Base-by-base conservation (phyloP, 2,329 filamentous ascomycete species). In the Coleophoma cylindrospora region DNA sequence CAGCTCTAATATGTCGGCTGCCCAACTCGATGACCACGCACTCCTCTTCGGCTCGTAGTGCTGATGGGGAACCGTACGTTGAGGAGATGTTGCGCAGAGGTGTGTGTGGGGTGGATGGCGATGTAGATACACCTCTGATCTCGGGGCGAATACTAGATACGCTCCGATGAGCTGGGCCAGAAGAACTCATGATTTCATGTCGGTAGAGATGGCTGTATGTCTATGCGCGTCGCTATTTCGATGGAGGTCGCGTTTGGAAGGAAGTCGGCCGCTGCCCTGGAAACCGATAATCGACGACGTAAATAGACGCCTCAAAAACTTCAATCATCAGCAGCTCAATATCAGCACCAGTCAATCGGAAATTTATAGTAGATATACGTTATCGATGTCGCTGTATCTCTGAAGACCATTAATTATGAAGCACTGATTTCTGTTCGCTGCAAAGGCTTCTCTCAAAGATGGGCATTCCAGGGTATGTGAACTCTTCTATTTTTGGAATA, bases 11-110 rank as follows among this genome's bases (percentile, higher is more conserved):
- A 67, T 83, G 86, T 19, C 92, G 81, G 10, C 88, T 80, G 1
- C 91, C 91, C 34, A 97, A 67, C 66, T 97, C 91, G 47, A 96
- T 74, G 40, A 99, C 79, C 5, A 96, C 70, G 7, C 86, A 75
- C 58, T 96, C 94, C 62, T 99, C 94, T 61, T 96, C 91, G 61
- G 85, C 72, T 61, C 84, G 75, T 58, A 87, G 67, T 61, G 82
- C 69, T 52, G 82, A 79, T 57, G 82, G 74, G 43, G 80, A 79
- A 57, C 81, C 75, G 63, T 83, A 80, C 33, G 74, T 67, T 45
- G 81, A 71, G 33, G 83, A 64, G 59, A 80, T 68, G 50, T 81
- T 55, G 55, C 69, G 72, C 36, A 66, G 54, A 27, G 79, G 84
- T 9, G 86, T 89, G 57, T 82, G 80, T 45, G 85, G 84, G 51